Conservation (phyloP, 2,329 filamentous ascomycete species). For the Chrysoporthe deuterocubensis region DNA sequence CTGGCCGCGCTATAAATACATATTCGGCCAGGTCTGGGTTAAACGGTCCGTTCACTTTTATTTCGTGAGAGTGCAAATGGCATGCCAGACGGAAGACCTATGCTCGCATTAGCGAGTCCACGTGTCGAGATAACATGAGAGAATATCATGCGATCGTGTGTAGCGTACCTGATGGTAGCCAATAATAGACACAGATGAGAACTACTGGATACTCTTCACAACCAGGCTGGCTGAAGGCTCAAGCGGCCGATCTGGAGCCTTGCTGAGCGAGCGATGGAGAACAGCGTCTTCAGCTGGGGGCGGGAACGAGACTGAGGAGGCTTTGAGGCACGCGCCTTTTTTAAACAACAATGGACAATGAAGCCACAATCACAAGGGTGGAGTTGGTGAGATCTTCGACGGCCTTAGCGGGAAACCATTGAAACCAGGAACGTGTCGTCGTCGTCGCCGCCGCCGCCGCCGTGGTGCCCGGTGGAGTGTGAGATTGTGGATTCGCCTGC, state of each 20-base stretch:
- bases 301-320: background rate
- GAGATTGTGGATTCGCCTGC: background rate
- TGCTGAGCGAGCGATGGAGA: too few species aligned
- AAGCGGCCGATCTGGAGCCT: too few species aligned
- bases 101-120: background rate
- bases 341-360: background rate
- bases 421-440: background rate
- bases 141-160: background rate
- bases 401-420: background rate
- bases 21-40: slow-evolving; percentile 6
- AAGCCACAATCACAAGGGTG: background rate
- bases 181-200: background rate
- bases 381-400: background rate
- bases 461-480: background rate
- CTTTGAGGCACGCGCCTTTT: background rate
- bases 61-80: background rate
- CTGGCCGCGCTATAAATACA: slow-evolving; percentile 11
- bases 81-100: too few species aligned
- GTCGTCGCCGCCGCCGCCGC: background rate
- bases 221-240: too few species aligned
- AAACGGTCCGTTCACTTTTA: background rate
- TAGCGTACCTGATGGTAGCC: background rate
- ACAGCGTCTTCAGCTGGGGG: background rate
- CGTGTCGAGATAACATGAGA: background rate
- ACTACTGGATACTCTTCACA: too few species aligned